Percentiles rank a stretch among this genome's conserved stretches.
These are phyloP conservation scores for Penstemon barbatus DNA, from an alignment of 257 asterid species.

Conservation along the genomic window DNA sequence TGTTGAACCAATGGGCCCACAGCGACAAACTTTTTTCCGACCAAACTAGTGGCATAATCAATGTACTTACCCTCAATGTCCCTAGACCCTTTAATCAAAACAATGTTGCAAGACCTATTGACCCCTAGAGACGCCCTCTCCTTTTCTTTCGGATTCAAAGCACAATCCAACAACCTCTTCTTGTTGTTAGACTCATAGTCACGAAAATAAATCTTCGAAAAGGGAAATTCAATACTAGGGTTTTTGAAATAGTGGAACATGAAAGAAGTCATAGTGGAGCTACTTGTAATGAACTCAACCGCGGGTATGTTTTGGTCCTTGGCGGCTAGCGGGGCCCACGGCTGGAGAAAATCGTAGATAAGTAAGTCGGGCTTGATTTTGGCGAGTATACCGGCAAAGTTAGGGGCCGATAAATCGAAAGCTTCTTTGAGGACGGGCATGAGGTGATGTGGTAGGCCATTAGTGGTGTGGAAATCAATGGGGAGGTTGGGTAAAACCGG, in stretches of 20 bases:
- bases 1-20: conserved; percentile 43
- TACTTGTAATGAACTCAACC: conserved; percentile 37
- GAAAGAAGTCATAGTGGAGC: conserved; percentile 39
- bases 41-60: conserved; percentile 20
- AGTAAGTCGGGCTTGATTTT: conserved; percentile 36
- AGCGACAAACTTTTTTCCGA: conserved; percentile 21
- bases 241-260: conserved; percentile 36
- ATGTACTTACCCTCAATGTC: conserved; percentile 35
- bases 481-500: conserved; percentile 34
- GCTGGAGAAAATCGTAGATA: conserved; percentile 46
- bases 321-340: conserved; percentile 40
- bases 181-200: conserved; percentile 24
- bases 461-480: conserved; percentile 41
- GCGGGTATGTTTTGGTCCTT: conserved; percentile 35
- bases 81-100: conserved; percentile 32
- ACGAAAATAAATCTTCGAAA: conserved; percentile 27
- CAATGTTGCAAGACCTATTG: conserved; percentile 22
- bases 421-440: conserved; percentile 40
- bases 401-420: conserved; percentile 22
- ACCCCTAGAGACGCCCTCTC: conserved; percentile 16
- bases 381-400: conserved; percentile 25
- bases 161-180: conserved; percentile 6
- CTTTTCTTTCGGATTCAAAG: background rate
- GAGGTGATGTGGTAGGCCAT: conserved; percentile 52
- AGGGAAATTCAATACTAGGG: conserved; percentile 29